Evolutionary conservation across 192 early-diverging fungal genomes (phyloP).

Genomic region (Gorgonomyces haynaldii): DNA sequence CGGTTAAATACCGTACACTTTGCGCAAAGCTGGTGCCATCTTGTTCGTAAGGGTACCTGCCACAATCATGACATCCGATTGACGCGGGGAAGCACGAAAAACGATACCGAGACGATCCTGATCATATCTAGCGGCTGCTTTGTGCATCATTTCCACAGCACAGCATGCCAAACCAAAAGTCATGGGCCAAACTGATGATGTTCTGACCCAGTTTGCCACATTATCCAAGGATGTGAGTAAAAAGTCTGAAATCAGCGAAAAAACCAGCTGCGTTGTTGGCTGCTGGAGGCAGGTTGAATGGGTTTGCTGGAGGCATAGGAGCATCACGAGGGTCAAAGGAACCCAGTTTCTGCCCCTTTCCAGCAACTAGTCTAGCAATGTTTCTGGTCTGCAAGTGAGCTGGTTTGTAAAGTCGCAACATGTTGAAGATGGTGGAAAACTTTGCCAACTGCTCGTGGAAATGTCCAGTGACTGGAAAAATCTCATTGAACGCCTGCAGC

Average conservation of each 20-base stretch:
- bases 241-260: constrained; percentile 20
- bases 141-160: constrained; percentile 97
- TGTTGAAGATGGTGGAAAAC: too few relatives aligned
- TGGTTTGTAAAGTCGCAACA: too few relatives aligned
- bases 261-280: constrained; percentile 36
- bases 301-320: constrained; percentile 27
- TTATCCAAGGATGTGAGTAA: constrained; percentile 65
- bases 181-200: constrained; percentile 70
- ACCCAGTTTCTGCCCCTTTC: constrained; percentile 19
- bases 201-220: constrained; percentile 86
- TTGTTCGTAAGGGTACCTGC: constrained; percentile 98
- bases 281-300: constrained; percentile 32
- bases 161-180: constrained; percentile 90
- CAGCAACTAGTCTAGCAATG: constrained; percentile 16
- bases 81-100: constrained; percentile 91
- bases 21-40: constrained; percentile 83
- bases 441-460: too few relatives aligned
- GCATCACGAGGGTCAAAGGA: constrained; percentile 21
- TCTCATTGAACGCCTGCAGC: too few relatives aligned
- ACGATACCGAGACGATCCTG: constrained; percentile 96
- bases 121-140: constrained; percentile 91
- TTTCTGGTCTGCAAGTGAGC: constrained; percentile 4
- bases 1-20: constrained; percentile 42
- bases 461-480: too few relatives aligned
- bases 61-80: constrained; percentile 99